Evolutionary conservation across 169 alveolate species (phyloP), one percentile per base, ranked within the genome.

Genomic region (Cytauxzoon felis): DNA sequence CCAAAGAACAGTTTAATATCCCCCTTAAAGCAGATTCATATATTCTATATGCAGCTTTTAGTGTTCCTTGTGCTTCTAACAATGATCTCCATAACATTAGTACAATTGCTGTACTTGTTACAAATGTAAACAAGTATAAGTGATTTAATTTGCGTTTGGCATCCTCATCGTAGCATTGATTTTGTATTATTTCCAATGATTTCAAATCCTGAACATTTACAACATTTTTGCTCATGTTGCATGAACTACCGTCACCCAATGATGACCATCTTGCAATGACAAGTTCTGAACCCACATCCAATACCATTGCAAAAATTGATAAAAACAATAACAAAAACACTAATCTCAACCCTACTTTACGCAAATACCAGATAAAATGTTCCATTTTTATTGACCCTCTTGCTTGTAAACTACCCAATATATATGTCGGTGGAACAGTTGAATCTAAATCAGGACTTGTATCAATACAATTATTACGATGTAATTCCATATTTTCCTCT

Each of bases 1-100:
- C 21, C n/a, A 66, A 13, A 4, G 86, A 76, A 5, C 79, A 76
- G 7, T 54, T 49, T 53, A 76, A 29, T 13, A 76, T 49, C 2
- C 86, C 86, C 18, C 41, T 43, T 6, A 76, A 38, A 19, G 86
- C 80, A 11, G 80, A 62, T 2, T 36, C 19, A 50, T 65, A 76
- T 32, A 47, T 60, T 18, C 40, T 56, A 29, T 59, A 27, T 34
- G 86, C 86, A n/a, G 81, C 80, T 18, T 58, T 63, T 24, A 76
- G 43, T 16, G 80, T 66, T 19, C 86, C 86, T 42, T 61, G 51
- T 6, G 78, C 60, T 40, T 76, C 81, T 32, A 65, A 5, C 8
- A 76, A 52, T 43, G 64, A 36, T 11, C 54, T 64, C 53, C 75
- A 48, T 47, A 76, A 30, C 34, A 53, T 58, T 7, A 76, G 30